These are phyloP conservation scores for Nicotiana paniculata DNA, from an alignment of 257 asterid species.

Conservation along the genomic window DNA sequence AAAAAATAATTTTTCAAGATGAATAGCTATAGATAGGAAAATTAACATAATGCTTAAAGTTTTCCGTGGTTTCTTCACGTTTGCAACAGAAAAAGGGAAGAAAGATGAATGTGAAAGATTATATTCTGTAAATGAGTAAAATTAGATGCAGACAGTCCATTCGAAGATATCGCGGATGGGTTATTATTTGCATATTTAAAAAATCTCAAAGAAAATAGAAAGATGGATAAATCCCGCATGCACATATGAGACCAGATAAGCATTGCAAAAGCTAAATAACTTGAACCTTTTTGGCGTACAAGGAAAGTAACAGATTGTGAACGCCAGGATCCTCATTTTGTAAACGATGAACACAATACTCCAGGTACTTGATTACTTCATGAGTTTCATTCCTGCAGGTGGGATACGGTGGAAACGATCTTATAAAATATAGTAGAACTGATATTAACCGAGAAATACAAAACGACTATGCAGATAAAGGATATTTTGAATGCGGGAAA, in stretches of 20 bases:
- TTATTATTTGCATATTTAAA: not conserved
- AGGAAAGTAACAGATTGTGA: slow-evolving; percentile 83
- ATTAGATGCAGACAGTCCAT: not conserved
- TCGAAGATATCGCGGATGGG: not conserved
- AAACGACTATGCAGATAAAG: not conserved
- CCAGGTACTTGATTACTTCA: slow-evolving; percentile 93
- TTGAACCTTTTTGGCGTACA: slow-evolving; percentile 85
- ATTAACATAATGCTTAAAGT: not conserved
- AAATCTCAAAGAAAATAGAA: slow-evolving; percentile 1
- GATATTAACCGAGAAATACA: not conserved
- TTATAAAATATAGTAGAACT: not conserved
- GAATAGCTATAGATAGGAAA: not conserved
- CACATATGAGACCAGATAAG: slow-evolving; percentile 8
- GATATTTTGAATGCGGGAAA: not conserved
- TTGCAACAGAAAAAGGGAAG: not conserved
- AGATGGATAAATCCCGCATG: slow-evolving; percentile 8
- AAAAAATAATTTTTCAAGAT: not conserved
- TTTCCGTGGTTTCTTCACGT: not conserved
- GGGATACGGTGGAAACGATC: not conserved
- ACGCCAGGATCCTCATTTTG: slow-evolving; percentile 97
- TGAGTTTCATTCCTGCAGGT: slow-evolving; percentile 92
- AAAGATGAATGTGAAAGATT: not conserved
- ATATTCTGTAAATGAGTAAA: not conserved
- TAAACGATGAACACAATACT: slow-evolving; percentile 84
- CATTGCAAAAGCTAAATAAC: slow-evolving; percentile 15